Percentiles rank a stretch among this genome's conserved stretches.
phyloP scores from a whole-genome alignment of 805 yeast genomes.

The Saccharomycopsis sp. region DNA sequence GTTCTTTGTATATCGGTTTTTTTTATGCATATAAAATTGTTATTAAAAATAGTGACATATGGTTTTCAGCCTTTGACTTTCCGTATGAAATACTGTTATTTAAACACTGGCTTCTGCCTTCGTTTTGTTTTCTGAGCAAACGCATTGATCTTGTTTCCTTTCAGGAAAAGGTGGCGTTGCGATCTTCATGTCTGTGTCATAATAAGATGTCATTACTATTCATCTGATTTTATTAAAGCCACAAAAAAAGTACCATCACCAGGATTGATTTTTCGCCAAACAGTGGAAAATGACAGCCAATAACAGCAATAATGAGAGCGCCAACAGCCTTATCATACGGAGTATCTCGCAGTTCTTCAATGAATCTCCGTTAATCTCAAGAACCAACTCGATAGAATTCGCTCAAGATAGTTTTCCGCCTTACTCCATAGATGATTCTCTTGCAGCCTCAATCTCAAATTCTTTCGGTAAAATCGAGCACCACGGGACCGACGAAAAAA shows the following conservation, averaged over 20 bases:
- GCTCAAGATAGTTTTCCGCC: neutral
- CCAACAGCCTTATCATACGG: neutral
- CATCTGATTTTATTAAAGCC: neutral
- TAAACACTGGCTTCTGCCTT: neutral
- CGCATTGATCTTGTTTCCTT: too few species aligned
- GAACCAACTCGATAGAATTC: conserved; percentile 17
- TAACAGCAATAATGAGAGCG: neutral
- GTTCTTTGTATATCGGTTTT: neutral
- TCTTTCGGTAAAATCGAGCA: neutral
- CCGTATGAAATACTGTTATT: too few species aligned
- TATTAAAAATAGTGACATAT: neutral
- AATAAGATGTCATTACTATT: neutral
- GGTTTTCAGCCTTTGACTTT: neutral
- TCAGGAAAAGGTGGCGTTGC: neutral
- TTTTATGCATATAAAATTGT: neutral
- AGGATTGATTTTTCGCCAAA: neutral
- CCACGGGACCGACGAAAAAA: neutral
- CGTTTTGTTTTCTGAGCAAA: neutral
- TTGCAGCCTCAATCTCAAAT: neutral
- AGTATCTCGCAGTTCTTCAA: conserved; percentile 6
- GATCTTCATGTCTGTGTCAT: neutral
- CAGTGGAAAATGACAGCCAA: neutral
- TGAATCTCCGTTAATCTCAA: conserved; percentile 12
- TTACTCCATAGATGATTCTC: neutral
- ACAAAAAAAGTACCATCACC: neutral